Base-by-base conservation (phyloP, 306 rosid genomes). In the Lablab purpureus region DNA sequence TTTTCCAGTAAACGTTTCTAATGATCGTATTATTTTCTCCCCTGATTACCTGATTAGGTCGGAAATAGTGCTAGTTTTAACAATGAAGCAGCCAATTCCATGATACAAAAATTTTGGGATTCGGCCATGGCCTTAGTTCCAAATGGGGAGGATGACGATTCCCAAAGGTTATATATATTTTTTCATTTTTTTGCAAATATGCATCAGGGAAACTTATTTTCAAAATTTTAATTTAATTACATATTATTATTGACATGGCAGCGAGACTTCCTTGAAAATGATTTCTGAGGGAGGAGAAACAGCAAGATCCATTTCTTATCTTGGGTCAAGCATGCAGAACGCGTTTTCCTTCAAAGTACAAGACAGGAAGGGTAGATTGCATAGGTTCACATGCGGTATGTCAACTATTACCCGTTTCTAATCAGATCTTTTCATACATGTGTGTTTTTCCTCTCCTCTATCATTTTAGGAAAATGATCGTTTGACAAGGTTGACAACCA, bases 31-130 rank as follows among this genome's bases (percentile, higher is more conserved):
- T 19, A 41, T 81, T 82, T 64, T 85, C 55, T 73, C 69, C 56
- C 58, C 54, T 82, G 63, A 85, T 52, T 84, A 93, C 58, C 54
- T 82, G 63, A 85, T 52, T 84, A 93, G 99, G 97, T 82, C 58
- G 98, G 97, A 83, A 90, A 79, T 82, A 77, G 87, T 65, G 78
- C 91, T 70, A 88, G 84, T 73, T 50, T 89, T 14, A 86, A 80
- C 73, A 90, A 83, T 78, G 98, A 91, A 85, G 89, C 93, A 25
- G 77, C 99, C 65, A 89, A 69, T 85, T 70, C 87, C 67, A 83
- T 93, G 97, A 91, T 96, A 85, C 98, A 96, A 77, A 93, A 89
- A 74, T 91, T 96, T 80, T 96, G 98, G 99, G 98, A 96, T 84
- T 96, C 99, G 15, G 97, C 99, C 81, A 87, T 96, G 97, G 85